These are phyloP conservation scores for Ceratobasidium sp. DNA, from an alignment of 1,284 basidiomycete genomes.

Conservation along the genomic window DNA sequence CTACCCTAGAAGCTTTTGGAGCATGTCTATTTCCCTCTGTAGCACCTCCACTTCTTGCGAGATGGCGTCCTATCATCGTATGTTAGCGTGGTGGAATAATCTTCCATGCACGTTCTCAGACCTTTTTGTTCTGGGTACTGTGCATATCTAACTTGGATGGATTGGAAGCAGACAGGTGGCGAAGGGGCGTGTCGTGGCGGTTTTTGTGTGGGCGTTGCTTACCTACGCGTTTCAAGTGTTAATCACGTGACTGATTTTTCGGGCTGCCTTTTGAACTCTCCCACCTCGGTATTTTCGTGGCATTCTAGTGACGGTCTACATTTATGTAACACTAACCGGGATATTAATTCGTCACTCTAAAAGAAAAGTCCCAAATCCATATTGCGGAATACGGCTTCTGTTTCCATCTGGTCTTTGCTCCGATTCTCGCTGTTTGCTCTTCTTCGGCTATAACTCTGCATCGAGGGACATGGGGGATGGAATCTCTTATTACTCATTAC, in stretches of 20 bases:
- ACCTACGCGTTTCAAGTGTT: too few relatives aligned
- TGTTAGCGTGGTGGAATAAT: too few relatives aligned
- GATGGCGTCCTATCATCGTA: background rate
- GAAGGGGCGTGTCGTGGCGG: background rate
- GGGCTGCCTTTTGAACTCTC: background rate
- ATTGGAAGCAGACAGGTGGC: background rate
- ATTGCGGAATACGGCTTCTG: background rate
- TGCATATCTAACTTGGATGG: background rate
- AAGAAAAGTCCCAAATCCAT: background rate
- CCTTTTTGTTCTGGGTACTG: background rate
- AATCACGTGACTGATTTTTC: background rate
- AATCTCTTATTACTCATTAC: too few relatives aligned
- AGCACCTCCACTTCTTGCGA: constrained; percentile 14
- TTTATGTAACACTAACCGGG: too few relatives aligned
- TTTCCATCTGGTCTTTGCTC: background rate
- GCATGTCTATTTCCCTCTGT: constrained; percentile 32
- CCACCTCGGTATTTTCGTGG: too few relatives aligned
- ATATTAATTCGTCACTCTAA: background rate
- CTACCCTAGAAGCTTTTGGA: constrained; percentile 30
- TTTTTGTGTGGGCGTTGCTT: background rate
- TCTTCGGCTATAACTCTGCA: too few relatives aligned
- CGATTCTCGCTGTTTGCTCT: background rate
- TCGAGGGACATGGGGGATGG: too few relatives aligned
- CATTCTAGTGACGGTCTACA: too few relatives aligned
- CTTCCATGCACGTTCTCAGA: background rate